phyloP scores from a whole-genome alignment of 2,329 filamentous ascomycete genomes.

The Metarhizium rileyi region DNA sequence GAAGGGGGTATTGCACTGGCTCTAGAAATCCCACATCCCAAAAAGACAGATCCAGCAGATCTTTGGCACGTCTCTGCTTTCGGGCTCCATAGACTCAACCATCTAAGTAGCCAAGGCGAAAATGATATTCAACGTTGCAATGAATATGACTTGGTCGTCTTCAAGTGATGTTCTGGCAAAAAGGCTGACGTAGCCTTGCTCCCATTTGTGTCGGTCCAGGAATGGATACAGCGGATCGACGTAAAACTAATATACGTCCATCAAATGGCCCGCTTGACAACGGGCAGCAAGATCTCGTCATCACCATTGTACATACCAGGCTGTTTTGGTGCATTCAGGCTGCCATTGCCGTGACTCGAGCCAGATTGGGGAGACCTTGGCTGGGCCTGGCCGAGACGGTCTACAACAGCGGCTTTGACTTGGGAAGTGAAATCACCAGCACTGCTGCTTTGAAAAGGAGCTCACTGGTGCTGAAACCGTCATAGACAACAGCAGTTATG shows the following conservation, averaged over 20 bases:
- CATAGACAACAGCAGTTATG: constrained; percentile 35
- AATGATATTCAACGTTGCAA: constrained; percentile 35
- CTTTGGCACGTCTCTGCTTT: constrained; percentile 32
- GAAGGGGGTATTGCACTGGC: constrained; percentile 34
- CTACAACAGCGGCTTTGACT: constrained; percentile 33
- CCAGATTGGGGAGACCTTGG: neutral
- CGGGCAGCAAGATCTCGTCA: constrained; percentile 34
- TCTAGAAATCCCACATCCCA: constrained; percentile 33
- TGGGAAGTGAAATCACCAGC: constrained; percentile 36
- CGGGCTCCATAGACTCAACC: constrained; percentile 27
- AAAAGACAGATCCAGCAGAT: constrained; percentile 30
- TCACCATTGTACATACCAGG: constrained; percentile 2
- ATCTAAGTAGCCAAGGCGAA: constrained; percentile 36
- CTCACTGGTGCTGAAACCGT: constrained; percentile 28
- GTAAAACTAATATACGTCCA: constrained; percentile 35
- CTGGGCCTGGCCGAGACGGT: constrained; percentile 12
- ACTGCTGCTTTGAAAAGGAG: constrained; percentile 38
- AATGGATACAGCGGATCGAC: constrained; percentile 38
- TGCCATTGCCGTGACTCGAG: neutral
- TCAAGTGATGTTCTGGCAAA: constrained; percentile 28
- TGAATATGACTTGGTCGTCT: constrained; percentile 30
- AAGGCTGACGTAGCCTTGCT: constrained; percentile 27
- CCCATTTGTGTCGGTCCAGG: constrained; percentile 27
- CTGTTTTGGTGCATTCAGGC: neutral
- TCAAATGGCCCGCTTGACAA: constrained; percentile 33